phyloP scores from a whole-genome alignment of 176 grass and related monocot genomes.

The Thalia dealbata region DNA sequence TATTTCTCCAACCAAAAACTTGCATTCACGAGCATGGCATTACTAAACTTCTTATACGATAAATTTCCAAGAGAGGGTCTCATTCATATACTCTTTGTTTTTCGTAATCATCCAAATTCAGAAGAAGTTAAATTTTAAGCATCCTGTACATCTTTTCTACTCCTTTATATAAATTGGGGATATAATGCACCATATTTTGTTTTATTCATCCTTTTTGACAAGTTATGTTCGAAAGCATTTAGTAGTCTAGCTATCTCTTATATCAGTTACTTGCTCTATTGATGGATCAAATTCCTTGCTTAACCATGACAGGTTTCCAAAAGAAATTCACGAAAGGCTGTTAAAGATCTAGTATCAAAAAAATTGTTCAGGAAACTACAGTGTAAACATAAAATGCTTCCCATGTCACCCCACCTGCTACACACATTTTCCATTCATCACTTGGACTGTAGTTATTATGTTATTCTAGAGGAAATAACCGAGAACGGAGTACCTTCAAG shows the following conservation, averaged over 20 bases:
- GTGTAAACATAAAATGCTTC: slow-evolving; percentile 80
- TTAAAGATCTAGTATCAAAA: slow-evolving; percentile 55
- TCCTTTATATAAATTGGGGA: not conserved
- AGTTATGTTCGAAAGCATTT: not conserved
- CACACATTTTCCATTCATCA: slow-evolving; percentile 88
- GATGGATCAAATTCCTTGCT: not conserved
- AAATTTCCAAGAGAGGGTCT: not conserved
- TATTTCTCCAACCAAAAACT: not conserved
- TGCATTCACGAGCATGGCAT: too few species aligned
- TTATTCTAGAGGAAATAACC: slow-evolving; percentile 31
- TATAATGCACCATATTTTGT: not conserved
- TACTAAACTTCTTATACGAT: too few species aligned
- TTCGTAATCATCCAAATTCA: not conserved
- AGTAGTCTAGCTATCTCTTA: not conserved
- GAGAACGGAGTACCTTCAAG: slow-evolving; percentile 12
- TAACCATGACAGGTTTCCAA: slow-evolving; percentile 5
- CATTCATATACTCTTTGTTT: not conserved
- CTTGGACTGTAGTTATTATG: slow-evolving; percentile 60
- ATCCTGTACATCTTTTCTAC: not conserved
- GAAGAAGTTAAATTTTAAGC: not conserved
- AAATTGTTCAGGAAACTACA: slow-evolving; percentile 57
- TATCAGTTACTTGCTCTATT: not conserved
- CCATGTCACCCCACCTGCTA: slow-evolving; percentile 60
- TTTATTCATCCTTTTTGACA: not conserved
- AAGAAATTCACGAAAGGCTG: slow-evolving; percentile 46